These are phyloP conservation scores for Calonectria naviculata DNA, from an alignment of 2,329 filamentous ascomycete species.

Conservation along the genomic window DNA sequence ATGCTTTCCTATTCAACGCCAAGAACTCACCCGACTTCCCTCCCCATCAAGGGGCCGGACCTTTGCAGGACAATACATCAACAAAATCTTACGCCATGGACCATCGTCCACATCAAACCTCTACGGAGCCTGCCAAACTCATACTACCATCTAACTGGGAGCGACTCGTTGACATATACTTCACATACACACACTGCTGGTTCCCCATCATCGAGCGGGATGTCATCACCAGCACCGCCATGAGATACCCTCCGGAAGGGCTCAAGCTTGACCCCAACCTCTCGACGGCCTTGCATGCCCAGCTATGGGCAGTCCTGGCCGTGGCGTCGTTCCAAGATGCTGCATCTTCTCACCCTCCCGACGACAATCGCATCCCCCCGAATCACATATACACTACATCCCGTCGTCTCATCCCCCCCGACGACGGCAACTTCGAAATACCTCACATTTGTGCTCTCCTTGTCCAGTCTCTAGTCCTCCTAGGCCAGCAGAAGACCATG, in stretches of 20 bases:
- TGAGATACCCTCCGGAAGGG: constrained; percentile 53
- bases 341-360: constrained; percentile 25
- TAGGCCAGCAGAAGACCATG: constrained; percentile 67
- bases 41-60: constrained; percentile 24
- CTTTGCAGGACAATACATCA: constrained; percentile 21
- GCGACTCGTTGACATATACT: constrained; percentile 77
- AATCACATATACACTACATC: constrained; percentile 62
- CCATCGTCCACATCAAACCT: background rate
- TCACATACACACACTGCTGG: constrained; percentile 82
- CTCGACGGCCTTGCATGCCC: constrained; percentile 58
- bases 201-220: constrained; percentile 79
- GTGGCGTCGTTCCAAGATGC: constrained; percentile 67
- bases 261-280: constrained; percentile 42
- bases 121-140: constrained; percentile 31
- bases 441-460: constrained; percentile 54
- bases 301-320: constrained; percentile 70
- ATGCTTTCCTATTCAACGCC: constrained; percentile 26
- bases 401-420: constrained; percentile 58
- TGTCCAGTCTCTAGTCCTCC: constrained; percentile 70
- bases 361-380: constrained; percentile 21
- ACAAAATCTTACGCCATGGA: constrained; percentile 14
- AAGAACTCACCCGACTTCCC: constrained; percentile 34
- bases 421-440: constrained; percentile 59
- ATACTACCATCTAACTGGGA: constrained; percentile 65
- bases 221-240: constrained; percentile 62